Conservation (phyloP, 1,284 basidiomycete species). For the Rhizoctonia solani region DNA sequence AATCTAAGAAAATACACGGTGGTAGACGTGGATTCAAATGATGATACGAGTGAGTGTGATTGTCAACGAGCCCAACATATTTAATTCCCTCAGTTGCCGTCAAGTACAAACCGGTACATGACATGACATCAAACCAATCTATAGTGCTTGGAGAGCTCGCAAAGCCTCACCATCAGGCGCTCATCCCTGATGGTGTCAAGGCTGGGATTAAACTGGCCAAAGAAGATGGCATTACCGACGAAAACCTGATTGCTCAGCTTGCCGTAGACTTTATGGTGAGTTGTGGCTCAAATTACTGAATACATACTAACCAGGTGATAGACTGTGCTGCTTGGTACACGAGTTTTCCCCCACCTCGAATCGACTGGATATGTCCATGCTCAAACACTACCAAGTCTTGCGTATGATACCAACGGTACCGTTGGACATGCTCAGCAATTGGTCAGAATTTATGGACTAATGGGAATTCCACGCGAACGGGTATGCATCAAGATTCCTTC, state of each 20-base stretch:
- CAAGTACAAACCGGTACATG: slow-evolving; percentile 36
- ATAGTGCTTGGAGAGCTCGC: slow-evolving; percentile 40
- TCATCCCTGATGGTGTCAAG: slow-evolving; percentile 36
- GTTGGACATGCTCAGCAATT: slow-evolving; percentile 41
- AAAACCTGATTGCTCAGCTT: slow-evolving; percentile 36
- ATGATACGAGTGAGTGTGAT: slow-evolving; percentile 28
- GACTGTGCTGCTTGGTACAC: slow-evolving; percentile 40
- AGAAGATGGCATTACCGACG: slow-evolving; percentile 36
- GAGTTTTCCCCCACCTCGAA: slow-evolving; percentile 39
- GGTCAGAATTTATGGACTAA: slow-evolving; percentile 37
- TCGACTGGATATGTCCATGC: slow-evolving; percentile 40
- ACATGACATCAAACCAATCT: slow-evolving; percentile 41
- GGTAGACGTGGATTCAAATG: slow-evolving; percentile 38
- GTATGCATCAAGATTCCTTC: slow-evolving; percentile 47
- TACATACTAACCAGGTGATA: not conserved
- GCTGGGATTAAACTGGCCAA: slow-evolving; percentile 37
- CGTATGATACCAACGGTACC: slow-evolving; percentile 37
- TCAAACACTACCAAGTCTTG: slow-evolving; percentile 40
- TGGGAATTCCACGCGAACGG: slow-evolving; percentile 37
- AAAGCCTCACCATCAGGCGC: slow-evolving; percentile 37
- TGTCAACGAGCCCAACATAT: not conserved
- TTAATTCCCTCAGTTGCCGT: slow-evolving; percentile 33
- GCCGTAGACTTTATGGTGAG: slow-evolving; percentile 41
- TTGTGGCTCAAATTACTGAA: not conserved
- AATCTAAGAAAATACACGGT: slow-evolving; percentile 37